Percentiles rank a stretch among this genome's conserved stretches.
Conservation (phyloP, 1,284 basidiomycete species). For the Athelia sp. region DNA sequence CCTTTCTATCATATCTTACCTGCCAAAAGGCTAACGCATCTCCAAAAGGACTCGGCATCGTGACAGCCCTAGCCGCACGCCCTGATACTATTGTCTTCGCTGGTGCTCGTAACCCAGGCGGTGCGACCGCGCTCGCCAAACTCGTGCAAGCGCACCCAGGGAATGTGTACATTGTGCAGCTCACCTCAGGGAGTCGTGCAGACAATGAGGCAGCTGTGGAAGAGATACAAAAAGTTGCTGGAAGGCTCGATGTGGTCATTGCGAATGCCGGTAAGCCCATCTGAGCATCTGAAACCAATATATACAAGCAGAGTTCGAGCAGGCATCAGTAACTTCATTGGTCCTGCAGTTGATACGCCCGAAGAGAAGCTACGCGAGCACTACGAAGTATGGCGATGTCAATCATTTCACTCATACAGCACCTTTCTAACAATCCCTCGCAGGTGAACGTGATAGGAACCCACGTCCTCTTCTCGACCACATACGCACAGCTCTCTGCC, state of each 20-base stretch:
- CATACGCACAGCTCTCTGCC: too few species aligned
- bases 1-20: background rate
- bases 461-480: too few species aligned
- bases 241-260: background rate
- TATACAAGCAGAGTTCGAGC: background rate
- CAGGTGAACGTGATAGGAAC: too few species aligned
- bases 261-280: background rate
- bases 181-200: background rate
- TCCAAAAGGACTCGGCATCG: background rate
- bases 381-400: background rate
- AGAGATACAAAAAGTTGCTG: background rate
- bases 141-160: background rate
- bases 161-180: background rate
- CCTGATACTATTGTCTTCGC: background rate
- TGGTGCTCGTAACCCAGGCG: background rate
- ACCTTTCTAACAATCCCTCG: too few species aligned
- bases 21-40: background rate
- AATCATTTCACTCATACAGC: too few species aligned
- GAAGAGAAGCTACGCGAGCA: background rate
- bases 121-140: background rate
- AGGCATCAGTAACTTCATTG: background rate
- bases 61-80: background rate
- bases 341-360: background rate
- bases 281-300: background rate
- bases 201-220: background rate